These are phyloP conservation scores for Colletotrichum cordylinicola DNA, from an alignment of 2,329 filamentous ascomycete genomes.

Conservation along the genomic window DNA sequence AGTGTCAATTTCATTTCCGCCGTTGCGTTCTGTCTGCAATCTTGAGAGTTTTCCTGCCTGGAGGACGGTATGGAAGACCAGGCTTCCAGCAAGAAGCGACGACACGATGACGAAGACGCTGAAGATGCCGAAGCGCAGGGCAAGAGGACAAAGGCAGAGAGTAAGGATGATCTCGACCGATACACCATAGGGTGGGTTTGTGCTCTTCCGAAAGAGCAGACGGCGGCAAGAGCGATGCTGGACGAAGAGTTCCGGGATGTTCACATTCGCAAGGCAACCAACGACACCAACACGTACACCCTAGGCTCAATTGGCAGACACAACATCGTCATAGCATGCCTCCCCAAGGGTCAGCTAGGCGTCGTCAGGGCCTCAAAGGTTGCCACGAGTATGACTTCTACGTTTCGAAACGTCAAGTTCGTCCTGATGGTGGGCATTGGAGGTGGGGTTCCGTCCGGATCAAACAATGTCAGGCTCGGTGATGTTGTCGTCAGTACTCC, in stretches of 20 bases:
- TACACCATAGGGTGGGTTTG: slow-evolving; percentile 32
- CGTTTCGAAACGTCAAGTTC: neutral
- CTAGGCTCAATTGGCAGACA: slow-evolving; percentile 29
- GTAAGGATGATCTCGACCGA: neutral
- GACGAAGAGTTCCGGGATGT: slow-evolving; percentile 26
- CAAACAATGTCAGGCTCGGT: slow-evolving; percentile 19
- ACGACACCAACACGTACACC: slow-evolving; percentile 30
- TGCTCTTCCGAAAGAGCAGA: slow-evolving; percentile 26
- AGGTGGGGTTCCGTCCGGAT: slow-evolving; percentile 20
- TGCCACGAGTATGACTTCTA: rapidly evolving
- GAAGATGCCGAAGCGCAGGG: neutral
- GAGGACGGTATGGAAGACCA: neutral
- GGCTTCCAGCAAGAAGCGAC: rapidly evolving
- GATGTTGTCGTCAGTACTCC: slow-evolving; percentile 22
- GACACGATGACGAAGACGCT: neutral
- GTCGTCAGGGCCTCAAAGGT: slow-evolving; percentile 4
- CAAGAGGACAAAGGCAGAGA: neutral
- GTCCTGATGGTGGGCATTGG: slow-evolving; percentile 30
- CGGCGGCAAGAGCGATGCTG: slow-evolving; percentile 29
- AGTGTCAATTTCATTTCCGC: too few relatives aligned
- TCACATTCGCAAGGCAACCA: neutral
- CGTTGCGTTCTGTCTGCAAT: too few relatives aligned
- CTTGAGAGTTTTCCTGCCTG: neutral
- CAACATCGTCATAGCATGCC: slow-evolving; percentile 31
- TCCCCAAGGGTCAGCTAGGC: slow-evolving; percentile 24